Base-by-base conservation (phyloP, 768 basidiomycete genomes). In the Terana coerulea region DNA sequence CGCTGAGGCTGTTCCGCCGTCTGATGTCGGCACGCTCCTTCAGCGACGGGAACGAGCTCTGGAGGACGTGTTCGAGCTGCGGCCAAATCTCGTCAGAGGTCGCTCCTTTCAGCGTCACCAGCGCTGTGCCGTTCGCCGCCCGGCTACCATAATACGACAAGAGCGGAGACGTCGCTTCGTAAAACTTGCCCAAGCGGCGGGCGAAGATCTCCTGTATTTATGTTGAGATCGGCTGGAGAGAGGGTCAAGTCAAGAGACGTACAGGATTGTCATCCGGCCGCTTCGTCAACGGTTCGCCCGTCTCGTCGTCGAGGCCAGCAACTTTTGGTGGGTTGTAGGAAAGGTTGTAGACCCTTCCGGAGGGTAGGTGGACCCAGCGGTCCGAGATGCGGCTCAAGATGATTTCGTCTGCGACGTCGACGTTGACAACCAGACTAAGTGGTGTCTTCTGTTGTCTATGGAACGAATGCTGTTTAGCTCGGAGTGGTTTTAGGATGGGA, bases 11-110 rank as follows among this genome's bases (percentile, higher is more conserved):
- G 52, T 74, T 76, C 51, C 73, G 72, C 53, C 75, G 73, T 55
- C 72, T 73, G 53, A 62, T 69, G 36, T 72, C 73, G 15, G 65
- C 59, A 22, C 79, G 77, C 64, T 83, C 80, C 52, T 73, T 76
- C 52, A 90, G 62, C 3, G 64, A 60, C 2, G 89, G 86, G 62
- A 88, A 88, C 2, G 75, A 66, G 22, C 71, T 68, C 45, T 72
- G 71, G 21, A 93, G 72, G 19, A 79, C 70, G 37, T 68, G 68
- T 55, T 92, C 90, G 10, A 95, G 75, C 57, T 84, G 72, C 2
- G 89, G 91, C 91, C 91, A 95, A 56, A 95, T 94, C 66, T 93
- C 89, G 61, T 94, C 88, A 2, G 88, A 90, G 7, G 90, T 89
- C 49, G 75, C 69, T 3, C 92, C 91, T 17, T 76, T 72, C 26